Conservation (phyloP, 2,329 filamentous ascomycete species). For the Neofusicoccum laricinum region DNA sequence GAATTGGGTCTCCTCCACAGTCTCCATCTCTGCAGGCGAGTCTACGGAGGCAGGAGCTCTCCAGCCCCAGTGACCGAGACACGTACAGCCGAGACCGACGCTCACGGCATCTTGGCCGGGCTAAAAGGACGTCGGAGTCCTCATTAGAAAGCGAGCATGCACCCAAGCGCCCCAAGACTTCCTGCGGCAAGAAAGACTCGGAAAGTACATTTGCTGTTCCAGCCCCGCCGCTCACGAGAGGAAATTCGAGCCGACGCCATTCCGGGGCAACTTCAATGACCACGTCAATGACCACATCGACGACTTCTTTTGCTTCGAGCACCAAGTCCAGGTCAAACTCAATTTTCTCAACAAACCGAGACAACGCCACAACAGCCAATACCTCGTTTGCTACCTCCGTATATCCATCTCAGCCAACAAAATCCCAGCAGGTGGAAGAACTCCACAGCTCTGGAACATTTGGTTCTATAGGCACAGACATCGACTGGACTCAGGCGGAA, state of each 20-base stretch:
- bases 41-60: background rate
- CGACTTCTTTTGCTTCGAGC: background rate
- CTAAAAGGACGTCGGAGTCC: background rate
- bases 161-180: background rate
- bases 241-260: background rate
- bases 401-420: background rate
- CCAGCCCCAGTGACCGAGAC: background rate
- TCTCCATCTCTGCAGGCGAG: background rate
- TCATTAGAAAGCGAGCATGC: background rate
- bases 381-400: constrained; percentile 4
- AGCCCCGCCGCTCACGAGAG: background rate
- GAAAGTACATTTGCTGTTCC: background rate
- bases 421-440: background rate
- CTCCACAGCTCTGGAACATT: constrained; percentile 1
- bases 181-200: background rate
- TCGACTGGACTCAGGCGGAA: background rate
- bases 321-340: background rate
- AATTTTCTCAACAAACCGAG: background rate
- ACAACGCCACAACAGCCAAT: background rate
- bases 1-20: background rate
- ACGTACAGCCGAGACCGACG: background rate
- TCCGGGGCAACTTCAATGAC: background rate
- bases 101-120: background rate
- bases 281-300: background rate
- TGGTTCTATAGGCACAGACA: background rate